Percentiles rank a stretch among this genome's conserved stretches.
Conservation (phyloP, 2,329 filamentous ascomycete species). For the Ophiostoma angusticollis region DNA sequence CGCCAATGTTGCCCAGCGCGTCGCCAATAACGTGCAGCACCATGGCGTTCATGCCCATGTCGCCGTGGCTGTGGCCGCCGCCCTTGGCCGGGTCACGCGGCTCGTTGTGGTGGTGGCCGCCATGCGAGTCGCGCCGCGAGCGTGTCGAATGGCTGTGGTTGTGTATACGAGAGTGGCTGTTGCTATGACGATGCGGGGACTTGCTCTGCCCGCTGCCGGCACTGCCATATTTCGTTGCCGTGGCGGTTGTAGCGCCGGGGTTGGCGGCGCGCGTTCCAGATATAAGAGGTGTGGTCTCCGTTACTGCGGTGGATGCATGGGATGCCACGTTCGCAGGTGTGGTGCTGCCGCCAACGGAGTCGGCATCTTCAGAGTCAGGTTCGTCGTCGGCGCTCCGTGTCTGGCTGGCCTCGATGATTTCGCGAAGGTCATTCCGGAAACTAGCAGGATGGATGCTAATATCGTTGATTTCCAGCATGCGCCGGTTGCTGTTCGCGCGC, state of each 20-base stretch:
- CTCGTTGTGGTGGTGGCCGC: slow-evolving; percentile 60
- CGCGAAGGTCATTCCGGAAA: slow-evolving; percentile 69
- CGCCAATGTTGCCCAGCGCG: slow-evolving; percentile 74
- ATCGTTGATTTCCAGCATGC: slow-evolving; percentile 50
- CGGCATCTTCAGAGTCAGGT: slow-evolving; percentile 30
- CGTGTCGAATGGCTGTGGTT: slow-evolving; percentile 18
- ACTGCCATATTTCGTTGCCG: slow-evolving; percentile 9
- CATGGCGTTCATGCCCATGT: slow-evolving; percentile 92
- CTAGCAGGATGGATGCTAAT: slow-evolving; percentile 81
- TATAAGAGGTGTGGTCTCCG: slow-evolving; percentile 30
- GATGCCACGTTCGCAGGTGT: not conserved
- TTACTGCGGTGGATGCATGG: slow-evolving; percentile 18
- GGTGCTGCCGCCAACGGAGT: slow-evolving; percentile 20
- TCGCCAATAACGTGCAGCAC: slow-evolving; percentile 68
- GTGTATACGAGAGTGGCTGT: slow-evolving; percentile 19
- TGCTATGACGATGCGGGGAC: slow-evolving; percentile 15
- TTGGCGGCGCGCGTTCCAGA: too few relatives aligned
- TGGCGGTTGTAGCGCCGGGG: slow-evolving; percentile 8
- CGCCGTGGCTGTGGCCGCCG: slow-evolving; percentile 67
- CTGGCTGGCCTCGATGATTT: slow-evolving; percentile 70
- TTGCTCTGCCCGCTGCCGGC: slow-evolving; percentile 17
- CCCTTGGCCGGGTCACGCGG: slow-evolving; percentile 62
- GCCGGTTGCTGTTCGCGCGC: slow-evolving; percentile 35
- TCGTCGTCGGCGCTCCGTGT: slow-evolving; percentile 41
- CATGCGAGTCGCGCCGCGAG: slow-evolving; percentile 44